Evolutionary conservation across 78 protist species (phyloP).

Genomic region (Bigelowiella natans): DNA sequence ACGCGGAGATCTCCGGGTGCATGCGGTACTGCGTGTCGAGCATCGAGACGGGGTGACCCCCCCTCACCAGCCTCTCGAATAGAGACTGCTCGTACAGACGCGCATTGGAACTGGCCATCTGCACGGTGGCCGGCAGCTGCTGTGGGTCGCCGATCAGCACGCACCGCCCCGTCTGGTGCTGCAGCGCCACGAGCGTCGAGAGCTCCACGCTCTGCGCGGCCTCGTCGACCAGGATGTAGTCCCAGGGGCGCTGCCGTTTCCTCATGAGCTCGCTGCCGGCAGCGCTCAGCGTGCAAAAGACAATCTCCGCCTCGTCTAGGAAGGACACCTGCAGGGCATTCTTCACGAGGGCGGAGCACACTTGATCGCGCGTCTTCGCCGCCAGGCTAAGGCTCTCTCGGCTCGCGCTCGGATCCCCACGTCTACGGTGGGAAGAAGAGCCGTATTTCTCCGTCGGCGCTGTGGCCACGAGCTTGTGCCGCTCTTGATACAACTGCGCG

Average conservation of each 20-base stretch:
- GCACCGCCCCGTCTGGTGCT: neutral
- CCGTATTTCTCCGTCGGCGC: too few relatives aligned
- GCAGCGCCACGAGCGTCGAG: neutral
- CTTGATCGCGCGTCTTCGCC: too few relatives aligned
- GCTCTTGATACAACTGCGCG: too few relatives aligned
- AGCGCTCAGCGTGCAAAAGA: neutral
- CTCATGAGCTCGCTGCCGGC: neutral
- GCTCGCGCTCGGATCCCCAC: too few relatives aligned
- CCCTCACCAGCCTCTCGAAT: neutral
- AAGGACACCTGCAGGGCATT: too few relatives aligned
- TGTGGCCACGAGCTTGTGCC: too few relatives aligned
- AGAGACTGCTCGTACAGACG: neutral
- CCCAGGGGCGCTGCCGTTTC: neutral
- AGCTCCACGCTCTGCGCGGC: conserved; percentile 1
- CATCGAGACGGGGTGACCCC: neutral
- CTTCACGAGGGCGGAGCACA: too few relatives aligned
- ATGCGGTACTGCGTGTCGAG: conserved; percentile 45
- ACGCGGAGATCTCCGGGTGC: conserved; percentile 43
- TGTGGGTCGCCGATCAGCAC: conserved; percentile 20
- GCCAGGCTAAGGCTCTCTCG: too few relatives aligned
- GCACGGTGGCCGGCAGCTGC: conserved; percentile 17
- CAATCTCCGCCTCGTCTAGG: neutral
- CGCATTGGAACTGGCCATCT: neutral
- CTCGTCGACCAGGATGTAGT: neutral
- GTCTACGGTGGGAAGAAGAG: too few relatives aligned